A percentile compares a stretch with the other conserved stretches of the same genome.
Evolutionary conservation across 495 filamentous ascomycete species (phyloP).

Genomic region (Aspergillus homomorphus): DNA sequence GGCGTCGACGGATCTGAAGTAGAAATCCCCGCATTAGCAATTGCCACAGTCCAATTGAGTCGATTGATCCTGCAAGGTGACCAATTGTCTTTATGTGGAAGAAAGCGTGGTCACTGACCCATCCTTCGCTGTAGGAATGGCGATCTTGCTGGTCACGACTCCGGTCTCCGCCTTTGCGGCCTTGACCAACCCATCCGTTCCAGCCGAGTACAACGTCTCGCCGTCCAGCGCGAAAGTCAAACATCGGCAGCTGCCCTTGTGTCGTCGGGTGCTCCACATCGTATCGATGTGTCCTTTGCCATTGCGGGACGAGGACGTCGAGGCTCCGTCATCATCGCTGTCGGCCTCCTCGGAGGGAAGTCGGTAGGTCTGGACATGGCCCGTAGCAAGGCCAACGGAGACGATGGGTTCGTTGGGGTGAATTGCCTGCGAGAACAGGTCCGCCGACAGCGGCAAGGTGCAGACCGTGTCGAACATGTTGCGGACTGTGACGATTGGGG

Average conservation of each 20-base stretch:
- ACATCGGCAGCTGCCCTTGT: slow-evolving; percentile 86
- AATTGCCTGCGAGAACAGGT: slow-evolving; percentile 84
- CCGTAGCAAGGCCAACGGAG: slow-evolving; percentile 77
- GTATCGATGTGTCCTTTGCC: slow-evolving; percentile 77
- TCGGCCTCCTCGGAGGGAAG: slow-evolving; percentile 57
- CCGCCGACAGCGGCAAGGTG: slow-evolving; percentile 79
- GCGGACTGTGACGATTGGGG: not conserved
- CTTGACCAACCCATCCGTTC: slow-evolving; percentile 87
- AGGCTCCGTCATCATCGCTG: slow-evolving; percentile 47
- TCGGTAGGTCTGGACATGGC: slow-evolving; percentile 83
- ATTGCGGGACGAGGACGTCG: slow-evolving; percentile 43
- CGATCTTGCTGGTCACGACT: slow-evolving; percentile 70
- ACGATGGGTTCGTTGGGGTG: slow-evolving; percentile 81
- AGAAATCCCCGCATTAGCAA: slow-evolving; percentile 3
- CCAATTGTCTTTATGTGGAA: not conserved
- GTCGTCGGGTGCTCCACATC: slow-evolving; percentile 80
- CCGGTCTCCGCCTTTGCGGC: slow-evolving; percentile 78
- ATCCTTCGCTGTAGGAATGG: slow-evolving; percentile 41
- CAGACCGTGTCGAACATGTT: slow-evolving; percentile 81
- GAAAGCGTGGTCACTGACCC: slow-evolving; percentile 29
- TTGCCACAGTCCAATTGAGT: slow-evolving; percentile 14
- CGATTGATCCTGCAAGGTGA: no score
- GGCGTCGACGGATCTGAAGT: slow-evolving; percentile 51
- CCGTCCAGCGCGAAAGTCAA: slow-evolving; percentile 77
- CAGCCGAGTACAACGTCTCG: slow-evolving; percentile 75